Percentiles rank a stretch among this genome's conserved stretches.
Conservation (phyloP, 139 green algal genomes). For the Haematococcus sp. region DNA sequence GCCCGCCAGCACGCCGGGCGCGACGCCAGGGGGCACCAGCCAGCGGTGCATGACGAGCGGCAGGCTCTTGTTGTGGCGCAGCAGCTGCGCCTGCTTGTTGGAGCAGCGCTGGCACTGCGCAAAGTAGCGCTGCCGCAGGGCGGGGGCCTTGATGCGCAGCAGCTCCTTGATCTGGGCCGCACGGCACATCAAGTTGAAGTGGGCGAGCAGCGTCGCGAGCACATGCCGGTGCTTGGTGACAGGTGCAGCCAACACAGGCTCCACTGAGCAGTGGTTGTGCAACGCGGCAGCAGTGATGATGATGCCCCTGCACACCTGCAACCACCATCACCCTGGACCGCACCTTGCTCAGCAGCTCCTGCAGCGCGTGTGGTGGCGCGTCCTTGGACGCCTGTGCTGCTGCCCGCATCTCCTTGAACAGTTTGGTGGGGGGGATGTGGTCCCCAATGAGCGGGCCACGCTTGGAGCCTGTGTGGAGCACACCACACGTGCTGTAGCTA, state of each 20-base stretch:
- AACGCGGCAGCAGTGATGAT: no score
- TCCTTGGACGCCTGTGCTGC: not conserved
- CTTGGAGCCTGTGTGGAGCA: slow-evolving; percentile 23
- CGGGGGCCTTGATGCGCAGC: not conserved
- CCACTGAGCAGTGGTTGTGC: no score
- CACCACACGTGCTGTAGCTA: no score
- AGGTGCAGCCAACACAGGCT: no score
- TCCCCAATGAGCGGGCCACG: not conserved
- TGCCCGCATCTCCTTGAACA: not conserved
- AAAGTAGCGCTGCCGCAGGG: slow-evolving; percentile 43
- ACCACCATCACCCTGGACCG: no score
- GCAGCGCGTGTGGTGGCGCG: no score
- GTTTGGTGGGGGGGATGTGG: slow-evolving; percentile 10
- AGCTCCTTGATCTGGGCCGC: not conserved
- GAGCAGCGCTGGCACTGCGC: slow-evolving; percentile 64
- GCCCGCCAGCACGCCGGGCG: not conserved
- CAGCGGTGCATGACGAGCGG: slow-evolving; percentile 59
- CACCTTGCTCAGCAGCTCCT: no score
- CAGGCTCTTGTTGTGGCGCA: slow-evolving; percentile 34
- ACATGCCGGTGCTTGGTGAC: no score
- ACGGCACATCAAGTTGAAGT: no score
- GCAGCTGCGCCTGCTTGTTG: slow-evolving; percentile 51
- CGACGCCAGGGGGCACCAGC: slow-evolving; percentile 24
- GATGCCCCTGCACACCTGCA: no score
- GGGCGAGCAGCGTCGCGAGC: no score